Evolutionary conservation across 768 basidiomycete genomes (phyloP), one percentile per base, ranked within the genome.

Genomic region (Strobilomyces echinocephalus): DNA sequence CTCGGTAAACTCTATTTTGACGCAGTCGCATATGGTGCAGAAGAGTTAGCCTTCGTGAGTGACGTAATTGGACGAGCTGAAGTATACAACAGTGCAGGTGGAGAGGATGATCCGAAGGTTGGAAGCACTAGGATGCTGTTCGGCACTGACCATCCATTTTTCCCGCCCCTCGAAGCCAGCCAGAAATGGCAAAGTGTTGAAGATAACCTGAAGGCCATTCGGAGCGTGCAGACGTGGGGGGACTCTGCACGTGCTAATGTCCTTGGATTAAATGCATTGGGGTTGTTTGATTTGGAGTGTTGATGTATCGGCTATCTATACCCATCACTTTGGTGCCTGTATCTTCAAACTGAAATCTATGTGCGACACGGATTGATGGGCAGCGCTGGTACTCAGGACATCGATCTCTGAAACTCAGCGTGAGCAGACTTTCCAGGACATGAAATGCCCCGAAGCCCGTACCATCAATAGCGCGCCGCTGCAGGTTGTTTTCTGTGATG

Each of bases 301-400:
- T 66, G 58, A 67, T 52, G 18, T 60, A 65, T 33, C 11, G 28
- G 30, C 49, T 26, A 38, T 44, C 8, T 56, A 49, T 53, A 40
- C 24, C 45, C 40, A 51, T 65, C 64, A 66, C 59, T 76, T 76
- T 10, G 81, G 79, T 60, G 79, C 79, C 71, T 95, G 93, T 56
- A 98, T 87, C 80, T 98, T 98, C 63, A 99, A 77, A 63, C 93
- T 97, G 69, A 95, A 99, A 69, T 98, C 97, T 57, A 98, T 85
- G 65, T 97, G 94, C 60, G 83, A 91, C 24, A 91, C 91, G 2
- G 89, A 91, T 70, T 97, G 91, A 61, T 95, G 93, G 24, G 94
- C 89, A 9, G 77, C 81, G 55, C 91, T 94, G 39, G 92, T 94
- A 73, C 94, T 89, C 69, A 97, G 63, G 63, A 98, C 95, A 68